Percentiles rank a stretch among this genome's conserved stretches.
phyloP scores from a whole-genome alignment of 495 filamentous ascomycete species.

The Podospora pseudopauciseta region DNA sequence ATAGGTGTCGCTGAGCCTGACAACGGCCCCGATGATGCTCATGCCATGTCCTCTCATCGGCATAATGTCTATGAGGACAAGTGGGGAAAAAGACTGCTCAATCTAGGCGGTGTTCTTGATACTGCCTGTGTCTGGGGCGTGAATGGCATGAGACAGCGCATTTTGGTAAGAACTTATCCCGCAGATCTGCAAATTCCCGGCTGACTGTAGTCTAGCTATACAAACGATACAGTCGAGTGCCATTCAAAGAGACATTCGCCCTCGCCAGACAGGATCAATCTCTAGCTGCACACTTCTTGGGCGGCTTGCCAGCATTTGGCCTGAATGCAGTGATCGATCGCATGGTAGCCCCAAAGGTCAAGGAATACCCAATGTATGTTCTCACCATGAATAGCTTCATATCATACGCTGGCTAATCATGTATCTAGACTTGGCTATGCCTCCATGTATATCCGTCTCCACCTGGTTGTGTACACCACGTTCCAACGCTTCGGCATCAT shows the following conservation, averaged over 20 bases:
- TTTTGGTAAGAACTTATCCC: constrained; percentile 37
- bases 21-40: constrained; percentile 27
- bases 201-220: constrained; percentile 40
- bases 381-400: neutral
- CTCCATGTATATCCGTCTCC: constrained; percentile 39
- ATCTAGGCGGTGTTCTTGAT: constrained; percentile 36
- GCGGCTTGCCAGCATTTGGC: constrained; percentile 35
- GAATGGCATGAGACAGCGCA: constrained; percentile 47
- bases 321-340: constrained; percentile 24
- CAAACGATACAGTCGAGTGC: constrained; percentile 40
- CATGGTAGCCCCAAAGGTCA: neutral
- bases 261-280: constrained; percentile 32
- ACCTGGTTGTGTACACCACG: constrained; percentile 45
- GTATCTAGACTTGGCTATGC: constrained; percentile 27
- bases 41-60: constrained; percentile 25
- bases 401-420: neutral
- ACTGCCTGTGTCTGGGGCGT: constrained; percentile 51
- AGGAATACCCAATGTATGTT: constrained; percentile 11
- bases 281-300: constrained; percentile 23
- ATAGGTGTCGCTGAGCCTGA: constrained; percentile 53
- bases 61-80: constrained; percentile 39
- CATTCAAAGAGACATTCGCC: constrained; percentile 36
- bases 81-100: constrained; percentile 38
- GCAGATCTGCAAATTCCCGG: neutral
- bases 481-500: constrained; percentile 49